A percentile compares a stretch with the other conserved stretches of the same genome.
These are phyloP conservation scores for Saccharum spontaneum DNA, from an alignment of 176 grass and related monocot genomes.

Conservation along the genomic window DNA sequence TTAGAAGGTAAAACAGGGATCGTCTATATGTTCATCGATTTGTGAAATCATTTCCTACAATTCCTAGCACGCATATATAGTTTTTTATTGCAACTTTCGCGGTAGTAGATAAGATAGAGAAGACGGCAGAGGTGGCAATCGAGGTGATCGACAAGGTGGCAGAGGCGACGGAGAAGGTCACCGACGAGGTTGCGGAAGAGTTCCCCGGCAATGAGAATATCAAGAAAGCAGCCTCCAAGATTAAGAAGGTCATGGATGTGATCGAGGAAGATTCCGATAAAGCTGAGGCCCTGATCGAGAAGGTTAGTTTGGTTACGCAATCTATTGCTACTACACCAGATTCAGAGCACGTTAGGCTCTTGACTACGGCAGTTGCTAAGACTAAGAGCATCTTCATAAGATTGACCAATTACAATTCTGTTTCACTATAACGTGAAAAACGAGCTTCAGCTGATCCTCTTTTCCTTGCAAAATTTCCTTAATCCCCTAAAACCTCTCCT, in stretches of 20 bases:
- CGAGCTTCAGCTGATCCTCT: too few relatives aligned
- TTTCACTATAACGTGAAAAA: too few relatives aligned
- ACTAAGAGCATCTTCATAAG: too few relatives aligned
- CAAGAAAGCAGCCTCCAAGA: slow-evolving; percentile 48
- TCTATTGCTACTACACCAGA: neutral
- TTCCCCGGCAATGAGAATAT: slow-evolving; percentile 43
- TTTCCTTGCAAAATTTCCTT: too few relatives aligned
- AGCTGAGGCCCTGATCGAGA: slow-evolving; percentile 51
- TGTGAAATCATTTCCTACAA: neutral
- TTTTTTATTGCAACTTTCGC: neutral
- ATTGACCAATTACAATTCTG: too few relatives aligned
- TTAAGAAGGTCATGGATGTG: slow-evolving; percentile 39
- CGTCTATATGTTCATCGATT: neutral
- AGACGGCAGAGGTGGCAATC: slow-evolving; percentile 40
- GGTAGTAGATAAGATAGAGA: slow-evolving; percentile 47
- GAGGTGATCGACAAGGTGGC: slow-evolving; percentile 60
- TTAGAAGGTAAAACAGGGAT: slow-evolving; percentile 41
- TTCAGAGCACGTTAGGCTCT: neutral
- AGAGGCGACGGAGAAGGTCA: slow-evolving; percentile 55
- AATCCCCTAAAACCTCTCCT: too few relatives aligned
- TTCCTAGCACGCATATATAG: too few relatives aligned
- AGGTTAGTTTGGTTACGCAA: slow-evolving; percentile 32
- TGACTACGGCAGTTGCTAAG: too few relatives aligned
- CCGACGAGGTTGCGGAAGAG: slow-evolving; percentile 39
- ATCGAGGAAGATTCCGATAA: slow-evolving; percentile 56